Evolutionary conservation across 306 rosid genomes (phyloP), one percentile per base, ranked within the genome.

Genomic region (Fagus crenata): DNA sequence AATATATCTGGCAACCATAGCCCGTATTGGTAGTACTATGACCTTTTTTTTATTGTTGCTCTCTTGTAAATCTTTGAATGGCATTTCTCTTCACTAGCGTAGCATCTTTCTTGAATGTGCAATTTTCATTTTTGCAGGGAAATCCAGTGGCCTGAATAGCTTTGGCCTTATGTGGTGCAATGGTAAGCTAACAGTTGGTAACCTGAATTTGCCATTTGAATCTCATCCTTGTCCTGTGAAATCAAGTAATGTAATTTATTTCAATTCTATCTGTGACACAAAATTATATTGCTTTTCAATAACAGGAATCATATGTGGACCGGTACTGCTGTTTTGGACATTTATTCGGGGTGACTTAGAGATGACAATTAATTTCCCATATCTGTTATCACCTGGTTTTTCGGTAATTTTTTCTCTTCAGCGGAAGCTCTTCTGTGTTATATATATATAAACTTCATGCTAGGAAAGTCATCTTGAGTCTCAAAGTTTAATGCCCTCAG

Each of bases 161-260:
- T 95, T 90, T 88, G 97, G 97, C 81, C 98, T 95, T 73, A 95
- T 95, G 98, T 95, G 98, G 98, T 95, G 96, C 91, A 95, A 95
- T 15, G 97, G 97, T 92, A 83, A 81, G 86, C 73, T 67, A 73
- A 72, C 56, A 54, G 75, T 76, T 81, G 75, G 72, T 55, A 18
- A 33, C 78, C 65, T 58, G 49, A 74, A 53, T 51, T 40, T 72
- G 37, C 53, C 53, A 75, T 69, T 81, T n/a, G 18, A 61, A 51
- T 17, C 54, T 76, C 53, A 78, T 39, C 33, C 4, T 6, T 42
- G 43, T 67, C 56, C 60, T 31, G 11, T 37, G 42, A 15, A 73
- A 67, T n/a, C 54, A 41, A 54, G 71, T 75, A 61, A 12, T 17
- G 9, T 43, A 2, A 17, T 22, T 79, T 55, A 14, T 49, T 77